Percentiles rank a stretch among this genome's conserved stretches.
Conservation (phyloP, 164 flowering plant species). For the Aristolochia fimbriata region DNA sequence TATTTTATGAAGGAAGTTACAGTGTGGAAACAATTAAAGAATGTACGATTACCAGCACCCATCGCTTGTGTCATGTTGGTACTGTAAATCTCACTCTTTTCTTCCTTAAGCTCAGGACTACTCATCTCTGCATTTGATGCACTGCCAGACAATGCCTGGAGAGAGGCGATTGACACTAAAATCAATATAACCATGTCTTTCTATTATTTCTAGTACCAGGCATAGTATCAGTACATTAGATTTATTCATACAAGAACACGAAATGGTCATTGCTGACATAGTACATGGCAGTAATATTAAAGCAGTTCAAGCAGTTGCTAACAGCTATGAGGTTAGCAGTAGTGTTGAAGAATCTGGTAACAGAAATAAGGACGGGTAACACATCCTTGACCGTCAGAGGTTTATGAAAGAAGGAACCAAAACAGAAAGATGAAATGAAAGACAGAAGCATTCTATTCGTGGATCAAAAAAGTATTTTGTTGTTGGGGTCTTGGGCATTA, state of each 20-base stretch:
- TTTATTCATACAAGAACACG: neutral
- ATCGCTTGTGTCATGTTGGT: slow-evolving; percentile 83
- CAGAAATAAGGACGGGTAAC: too few relatives aligned
- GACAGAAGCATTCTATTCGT: too few relatives aligned
- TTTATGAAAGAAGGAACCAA: too few relatives aligned
- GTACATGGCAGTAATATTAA: too few relatives aligned
- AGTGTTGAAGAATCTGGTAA: too few relatives aligned
- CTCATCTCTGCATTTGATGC: slow-evolving; percentile 38
- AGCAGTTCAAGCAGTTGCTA: too few relatives aligned
- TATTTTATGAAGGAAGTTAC: neutral
- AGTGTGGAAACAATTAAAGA: slow-evolving; percentile 1
- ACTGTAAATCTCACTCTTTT: slow-evolving; percentile 58
- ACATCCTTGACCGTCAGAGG: too few relatives aligned
- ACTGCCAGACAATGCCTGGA: slow-evolving; percentile 58
- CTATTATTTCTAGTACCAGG: neutral
- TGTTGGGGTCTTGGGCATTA: too few relatives aligned
- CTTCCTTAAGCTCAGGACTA: slow-evolving; percentile 40
- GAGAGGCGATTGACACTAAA: neutral
- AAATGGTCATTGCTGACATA: too few relatives aligned
- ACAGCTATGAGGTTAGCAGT: too few relatives aligned
- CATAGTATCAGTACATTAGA: neutral
- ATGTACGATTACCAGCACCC: slow-evolving; percentile 73
- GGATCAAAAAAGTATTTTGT: too few relatives aligned
- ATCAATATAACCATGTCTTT: neutral
- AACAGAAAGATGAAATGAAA: too few relatives aligned